Conservation (phyloP, 305 asterid genomes). For the Fraxinus xanthoxyloides region DNA sequence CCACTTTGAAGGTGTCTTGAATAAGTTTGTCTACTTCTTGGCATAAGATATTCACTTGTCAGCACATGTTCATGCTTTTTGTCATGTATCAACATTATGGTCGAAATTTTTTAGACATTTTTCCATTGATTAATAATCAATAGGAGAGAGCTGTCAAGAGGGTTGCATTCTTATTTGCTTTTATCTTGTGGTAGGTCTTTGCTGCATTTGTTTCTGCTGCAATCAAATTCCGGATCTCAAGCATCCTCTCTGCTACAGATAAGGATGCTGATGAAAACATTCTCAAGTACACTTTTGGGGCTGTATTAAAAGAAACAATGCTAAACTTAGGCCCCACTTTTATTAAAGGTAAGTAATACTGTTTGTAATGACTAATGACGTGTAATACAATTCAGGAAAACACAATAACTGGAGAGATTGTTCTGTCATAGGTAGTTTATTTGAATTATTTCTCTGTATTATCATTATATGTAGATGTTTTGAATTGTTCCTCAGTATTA, state of each 20-base stretch:
- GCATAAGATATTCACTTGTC: neutral
- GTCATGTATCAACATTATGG: neutral
- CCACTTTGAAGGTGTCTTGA: neutral
- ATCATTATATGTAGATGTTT: neutral
- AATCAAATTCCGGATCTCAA: constrained; percentile 64
- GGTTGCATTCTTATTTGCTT: constrained; percentile 33
- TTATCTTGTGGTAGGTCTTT: constrained; percentile 68
- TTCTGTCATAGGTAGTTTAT: neutral
- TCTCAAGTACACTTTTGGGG: constrained; percentile 66
- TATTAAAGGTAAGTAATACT: constrained; percentile 65
- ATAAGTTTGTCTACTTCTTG: neutral
- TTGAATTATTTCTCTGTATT: neutral
- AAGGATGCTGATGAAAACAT: constrained; percentile 40
- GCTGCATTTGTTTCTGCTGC: constrained; percentile 74
- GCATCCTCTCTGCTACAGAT: constrained; percentile 44
- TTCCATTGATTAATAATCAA: neutral
- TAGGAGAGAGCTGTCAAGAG: constrained; percentile 18
- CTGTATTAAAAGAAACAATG: constrained; percentile 79
- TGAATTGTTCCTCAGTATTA: neutral
- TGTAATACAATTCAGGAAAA: constrained; percentile 10
- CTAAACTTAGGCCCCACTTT: constrained; percentile 93
- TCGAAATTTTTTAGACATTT: neutral
- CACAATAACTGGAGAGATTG: constrained; percentile 5
- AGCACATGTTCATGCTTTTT: neutral
- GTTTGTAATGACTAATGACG: neutral